Conservation (phyloP, 1,284 basidiomycete species). For the Cutaneotrichosporon dermatis region DNA sequence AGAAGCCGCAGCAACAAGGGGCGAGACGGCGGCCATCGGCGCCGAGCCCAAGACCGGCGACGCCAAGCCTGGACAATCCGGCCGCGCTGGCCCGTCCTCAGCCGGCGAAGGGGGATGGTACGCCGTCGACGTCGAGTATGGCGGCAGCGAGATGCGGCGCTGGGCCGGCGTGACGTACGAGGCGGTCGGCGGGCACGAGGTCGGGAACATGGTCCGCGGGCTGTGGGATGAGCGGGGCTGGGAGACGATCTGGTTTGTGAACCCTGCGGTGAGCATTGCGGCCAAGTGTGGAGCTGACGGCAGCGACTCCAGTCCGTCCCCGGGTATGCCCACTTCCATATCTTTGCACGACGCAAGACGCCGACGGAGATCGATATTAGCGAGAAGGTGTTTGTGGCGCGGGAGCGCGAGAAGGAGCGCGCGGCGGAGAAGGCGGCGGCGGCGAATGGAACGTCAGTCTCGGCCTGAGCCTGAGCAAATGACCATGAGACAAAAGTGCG, state of each 20-base stretch:
- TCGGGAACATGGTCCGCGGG: slow-evolving; percentile 41
- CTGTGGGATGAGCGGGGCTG: slow-evolving; percentile 45
- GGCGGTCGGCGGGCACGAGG: slow-evolving; percentile 35
- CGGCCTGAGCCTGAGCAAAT: not conserved
- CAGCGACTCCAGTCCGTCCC: slow-evolving; percentile 44
- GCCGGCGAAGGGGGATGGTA: slow-evolving; percentile 29
- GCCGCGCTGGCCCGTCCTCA: slow-evolving; percentile 4
- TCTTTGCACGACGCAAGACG: slow-evolving; percentile 45
- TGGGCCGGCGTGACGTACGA: slow-evolving; percentile 40
- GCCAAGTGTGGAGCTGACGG: slow-evolving; percentile 24
- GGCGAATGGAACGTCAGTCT: not conserved
- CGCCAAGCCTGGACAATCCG: not conserved
- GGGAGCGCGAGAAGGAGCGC: not conserved
- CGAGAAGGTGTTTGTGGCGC: slow-evolving; percentile 3
- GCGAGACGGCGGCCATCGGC: not conserved
- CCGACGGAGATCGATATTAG: slow-evolving; percentile 42
- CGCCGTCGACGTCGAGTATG: slow-evolving; percentile 29
- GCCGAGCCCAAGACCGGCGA: not conserved
- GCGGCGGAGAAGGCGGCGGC: too few relatives aligned
- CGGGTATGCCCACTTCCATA: slow-evolving; percentile 47
- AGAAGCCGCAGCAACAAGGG: not conserved
- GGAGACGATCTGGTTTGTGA: slow-evolving; percentile 47
- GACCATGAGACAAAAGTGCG: slow-evolving; percentile 10
- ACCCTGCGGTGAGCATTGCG: slow-evolving; percentile 26
- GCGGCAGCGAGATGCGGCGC: slow-evolving; percentile 24